phyloP scores from a whole-genome alignment of 2,329 filamentous ascomycete species.

The Fusarium temperatum region DNA sequence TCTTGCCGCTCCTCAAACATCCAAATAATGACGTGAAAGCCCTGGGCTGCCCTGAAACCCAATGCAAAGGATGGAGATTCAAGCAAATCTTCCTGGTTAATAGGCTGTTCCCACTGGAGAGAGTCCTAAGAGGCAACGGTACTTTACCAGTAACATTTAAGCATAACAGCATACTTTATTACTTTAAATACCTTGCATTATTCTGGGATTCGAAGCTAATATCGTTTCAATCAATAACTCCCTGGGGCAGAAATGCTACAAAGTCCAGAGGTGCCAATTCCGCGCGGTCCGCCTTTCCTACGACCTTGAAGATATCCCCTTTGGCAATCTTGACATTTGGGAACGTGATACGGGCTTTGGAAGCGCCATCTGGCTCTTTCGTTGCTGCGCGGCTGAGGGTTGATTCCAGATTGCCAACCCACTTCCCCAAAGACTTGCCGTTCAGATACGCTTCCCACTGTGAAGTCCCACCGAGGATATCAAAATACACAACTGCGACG shows the following conservation, averaged over 20 bases:
- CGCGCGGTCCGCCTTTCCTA: background rate
- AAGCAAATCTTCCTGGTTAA: too few relatives aligned
- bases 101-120: too few relatives aligned
- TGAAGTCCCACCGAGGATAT: background rate
- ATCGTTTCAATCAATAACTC: background rate
- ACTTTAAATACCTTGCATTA: too few relatives aligned
- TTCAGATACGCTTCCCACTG: background rate
- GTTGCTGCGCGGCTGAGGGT: background rate
- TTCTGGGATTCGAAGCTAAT: too few relatives aligned
- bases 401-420: background rate
- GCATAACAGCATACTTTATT: too few relatives aligned
- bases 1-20: background rate
- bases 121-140: too few relatives aligned
- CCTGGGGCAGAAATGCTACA: background rate
- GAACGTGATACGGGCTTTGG: background rate
- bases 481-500: background rate
- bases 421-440: background rate
- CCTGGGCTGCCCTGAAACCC: too few relatives aligned
- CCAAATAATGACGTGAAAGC: too few relatives aligned
- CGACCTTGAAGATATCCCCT: background rate
- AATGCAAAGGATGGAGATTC: too few relatives aligned
- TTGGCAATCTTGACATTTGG: background rate
- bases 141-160: too few relatives aligned
- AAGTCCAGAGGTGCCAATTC: background rate
- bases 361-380: background rate